Evolutionary conservation across 116 monocot species (phyloP).

Genomic region (Thalassia testudinum): DNA sequence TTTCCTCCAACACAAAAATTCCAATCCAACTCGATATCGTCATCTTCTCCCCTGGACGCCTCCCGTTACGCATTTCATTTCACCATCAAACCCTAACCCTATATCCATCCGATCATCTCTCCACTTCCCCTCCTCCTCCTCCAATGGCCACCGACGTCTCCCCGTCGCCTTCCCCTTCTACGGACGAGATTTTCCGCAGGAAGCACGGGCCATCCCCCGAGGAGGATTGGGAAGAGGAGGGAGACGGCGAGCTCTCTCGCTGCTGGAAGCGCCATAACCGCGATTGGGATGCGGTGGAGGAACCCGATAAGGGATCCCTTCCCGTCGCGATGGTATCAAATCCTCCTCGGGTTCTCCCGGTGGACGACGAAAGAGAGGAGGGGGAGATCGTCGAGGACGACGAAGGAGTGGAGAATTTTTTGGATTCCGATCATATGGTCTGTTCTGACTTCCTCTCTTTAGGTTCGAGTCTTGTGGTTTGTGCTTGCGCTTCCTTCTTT

Average conservation of each 20-base stretch:
- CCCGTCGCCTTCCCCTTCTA: neutral
- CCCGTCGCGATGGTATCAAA: neutral
- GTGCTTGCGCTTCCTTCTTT: neutral
- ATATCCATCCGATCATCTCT: neutral
- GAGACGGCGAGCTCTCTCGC: slow-evolving; percentile 13
- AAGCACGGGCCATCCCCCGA: slow-evolving; percentile 7
- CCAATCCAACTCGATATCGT: no score
- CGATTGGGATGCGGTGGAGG: slow-evolving; percentile 6
- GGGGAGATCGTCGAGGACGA: slow-evolving; percentile 59
- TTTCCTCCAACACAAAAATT: no score
- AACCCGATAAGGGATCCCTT: slow-evolving; percentile 1
- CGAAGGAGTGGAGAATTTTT: slow-evolving; percentile 2
- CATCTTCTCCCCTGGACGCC: no score
- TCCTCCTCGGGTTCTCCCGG: neutral
- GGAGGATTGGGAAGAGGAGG: neutral
- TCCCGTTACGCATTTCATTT: no score
- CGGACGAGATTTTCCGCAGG: slow-evolving; percentile 1
- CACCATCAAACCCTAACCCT: neutral
- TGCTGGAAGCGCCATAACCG: neutral
- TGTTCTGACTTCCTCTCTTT: slow-evolving; percentile 11
- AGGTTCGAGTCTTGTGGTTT: neutral
- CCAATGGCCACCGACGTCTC: neutral
- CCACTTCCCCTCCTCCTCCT: neutral
- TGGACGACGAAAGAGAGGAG: slow-evolving; percentile 62
- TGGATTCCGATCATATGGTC: slow-evolving; percentile 19